Conservation (phyloP, 768 basidiomycete genomes). For the Trametes punicea region DNA sequence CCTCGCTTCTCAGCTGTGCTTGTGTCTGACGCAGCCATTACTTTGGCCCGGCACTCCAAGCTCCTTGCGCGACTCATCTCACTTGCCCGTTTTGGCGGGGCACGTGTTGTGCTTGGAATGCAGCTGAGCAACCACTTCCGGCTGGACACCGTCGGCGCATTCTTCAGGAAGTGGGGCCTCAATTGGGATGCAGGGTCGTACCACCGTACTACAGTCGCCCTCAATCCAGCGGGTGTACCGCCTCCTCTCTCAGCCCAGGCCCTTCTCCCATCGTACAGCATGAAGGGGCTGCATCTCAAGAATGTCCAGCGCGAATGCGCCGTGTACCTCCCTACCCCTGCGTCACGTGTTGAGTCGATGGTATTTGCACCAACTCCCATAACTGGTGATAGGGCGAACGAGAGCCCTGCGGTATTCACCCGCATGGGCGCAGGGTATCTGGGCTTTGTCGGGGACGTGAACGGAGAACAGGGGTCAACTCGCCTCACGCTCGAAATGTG, state of each 20-base stretch:
- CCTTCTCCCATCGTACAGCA: conserved; percentile 28
- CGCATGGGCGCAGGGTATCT: conserved; percentile 29
- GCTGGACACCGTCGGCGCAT: conserved; percentile 20
- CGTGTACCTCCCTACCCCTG: conserved; percentile 31
- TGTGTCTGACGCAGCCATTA: conserved; percentile 36
- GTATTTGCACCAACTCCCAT: conserved; percentile 20
- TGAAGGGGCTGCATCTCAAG: conserved; percentile 40
- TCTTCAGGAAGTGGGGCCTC: conserved; percentile 25
- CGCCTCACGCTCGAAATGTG: conserved; percentile 20
- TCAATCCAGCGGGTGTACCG: conserved; percentile 27
- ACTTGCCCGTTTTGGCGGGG: conserved; percentile 40
- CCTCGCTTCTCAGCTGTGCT: conserved; percentile 29
- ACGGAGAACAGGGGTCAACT: conserved; percentile 26
- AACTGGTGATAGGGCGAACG: conserved; percentile 5
- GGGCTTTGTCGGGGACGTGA: conserved; percentile 37
- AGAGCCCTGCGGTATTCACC: conserved; percentile 27
- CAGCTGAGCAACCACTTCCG: conserved; percentile 32
- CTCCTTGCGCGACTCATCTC: conserved; percentile 34
- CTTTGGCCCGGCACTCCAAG: conserved; percentile 20
- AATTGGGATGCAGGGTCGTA: conserved; percentile 40
- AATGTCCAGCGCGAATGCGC: conserved; percentile 28
- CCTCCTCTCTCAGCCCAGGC: conserved; percentile 1
- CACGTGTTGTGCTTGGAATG: conserved; percentile 35
- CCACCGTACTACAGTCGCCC: conserved; percentile 36
- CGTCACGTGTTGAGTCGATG: conserved; percentile 20